Evolutionary conservation across 495 filamentous ascomycete genomes (phyloP), one percentile per base, ranked within the genome.

Genomic region (Tuber melanosporum): DNA sequence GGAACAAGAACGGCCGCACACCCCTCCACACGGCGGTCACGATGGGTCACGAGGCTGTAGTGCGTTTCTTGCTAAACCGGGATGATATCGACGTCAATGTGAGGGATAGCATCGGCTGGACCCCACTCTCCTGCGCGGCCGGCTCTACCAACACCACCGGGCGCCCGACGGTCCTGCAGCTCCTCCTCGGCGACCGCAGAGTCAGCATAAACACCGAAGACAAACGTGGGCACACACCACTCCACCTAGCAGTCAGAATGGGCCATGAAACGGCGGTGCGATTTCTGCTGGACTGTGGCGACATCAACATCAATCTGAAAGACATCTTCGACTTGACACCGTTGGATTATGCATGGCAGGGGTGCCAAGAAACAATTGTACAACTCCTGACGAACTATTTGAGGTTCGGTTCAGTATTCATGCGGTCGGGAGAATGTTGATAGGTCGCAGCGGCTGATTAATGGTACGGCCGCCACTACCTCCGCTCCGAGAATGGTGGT

Each of bases 211-310:
- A 83, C 62, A 74, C 76, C 49, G 75, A 77, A 47, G 79, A 82
- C 41, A 73, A 49, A 5, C 1, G 49, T 39, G 72, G 76, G 1
- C 43, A 42, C 26, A 80, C 82, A 44, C 79, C 82, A 36, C 75
- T 83, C 3, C 79, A 74, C 49, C 22, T 12, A 4, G 82, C 82
- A 66, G 75, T 78, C 49, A 17, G 3, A 44, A 73, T 74, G 20
- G 83, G 83, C 2, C 75, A 82, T 70, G 78, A 76, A 73, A 69
- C 46, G 36, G 79, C 80, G 22, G 83, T 85, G 52, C 72, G 73
- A 71, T 32, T 83, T 46, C 75, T 84, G 45, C 80, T 82, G n/a
- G 76, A 74, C 32, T 77, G 70, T 32, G n/a, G 72, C 43, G 80
- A 73, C 46, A 66, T 77, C 74, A 73, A 82, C 36, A n/a, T 77